Evolutionary conservation across 2,329 filamentous ascomycete species (phyloP), one percentile per base, ranked within the genome.

Genomic region (Ambrosiella xylebori): DNA sequence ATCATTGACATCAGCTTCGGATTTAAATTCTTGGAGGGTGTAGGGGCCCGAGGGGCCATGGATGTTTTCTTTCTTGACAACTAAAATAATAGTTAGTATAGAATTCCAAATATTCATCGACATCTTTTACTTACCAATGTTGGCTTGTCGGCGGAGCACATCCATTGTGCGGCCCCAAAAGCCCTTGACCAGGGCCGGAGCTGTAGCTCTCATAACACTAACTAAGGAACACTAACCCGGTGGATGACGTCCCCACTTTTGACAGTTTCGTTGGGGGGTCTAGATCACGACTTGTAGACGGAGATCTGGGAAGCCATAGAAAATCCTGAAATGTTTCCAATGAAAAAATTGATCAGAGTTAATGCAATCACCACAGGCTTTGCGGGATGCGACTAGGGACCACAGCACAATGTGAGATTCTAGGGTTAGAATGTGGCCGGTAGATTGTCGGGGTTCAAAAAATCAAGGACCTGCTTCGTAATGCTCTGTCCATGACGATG

Each of bases 41-140:
- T 79, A 80, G 1, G 86, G 82, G 27, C 78, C 79, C 1, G 74
- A 76, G 27, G 85, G 79, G 35, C 76, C 77, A 63, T 80, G 81
- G 64, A 88, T 74, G 54, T 78, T 83, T 70, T 90, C 85, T 64
- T 85, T 74, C 56, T 78, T 85, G 63, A 86, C 69, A 41, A 80
- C 86, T 88, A n/a, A 38, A 56, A 61, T 51, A 4, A 19, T 11
- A 19, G 36, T 38, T 36, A 35, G 9, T 19, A 45, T 49, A 17
- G 35, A 19, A 9, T 3, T 44, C 36, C 27, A 11, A 36, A 17
- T 15, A 38, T 7, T 40, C 7, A 27, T 13, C 38, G 17, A 13
- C 7, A 11, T 40, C n/a, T 11, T 13, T 11, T 2, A 41, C 68
- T 7, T 70, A 82, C 80, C 76, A 63, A 82, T 77, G 17, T 71